Evolutionary conservation across 805 yeast genomes (phyloP).

Genomic region (Yamadazyma olivae): DNA sequence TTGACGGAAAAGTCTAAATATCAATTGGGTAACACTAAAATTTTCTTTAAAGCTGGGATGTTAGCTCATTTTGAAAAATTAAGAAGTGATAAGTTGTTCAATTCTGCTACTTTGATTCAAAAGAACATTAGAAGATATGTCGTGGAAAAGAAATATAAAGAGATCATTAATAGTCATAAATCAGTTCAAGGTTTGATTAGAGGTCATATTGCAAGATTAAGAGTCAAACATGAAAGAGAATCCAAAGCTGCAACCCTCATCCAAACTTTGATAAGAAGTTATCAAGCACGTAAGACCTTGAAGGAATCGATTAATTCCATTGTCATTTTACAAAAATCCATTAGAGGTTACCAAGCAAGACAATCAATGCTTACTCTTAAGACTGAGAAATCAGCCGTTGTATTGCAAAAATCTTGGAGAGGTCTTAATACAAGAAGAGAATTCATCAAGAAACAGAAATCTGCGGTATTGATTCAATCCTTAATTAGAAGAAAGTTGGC

Average conservation of each 20-base stretch:
- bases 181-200: conserved; percentile 59
- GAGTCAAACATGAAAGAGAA: conserved; percentile 54
- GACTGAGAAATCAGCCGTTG: conserved; percentile 60
- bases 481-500: conserved; percentile 77
- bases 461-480: conserved; percentile 73
- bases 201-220: conserved; percentile 58
- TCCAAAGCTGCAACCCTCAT: conserved; percentile 61
- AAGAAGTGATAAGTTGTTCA: conserved; percentile 73
- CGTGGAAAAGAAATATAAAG: conserved; percentile 60
- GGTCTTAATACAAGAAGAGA: conserved; percentile 59
- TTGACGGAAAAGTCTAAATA: conserved; percentile 68
- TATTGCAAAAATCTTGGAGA: conserved; percentile 73
- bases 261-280: conserved; percentile 66
- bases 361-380: conserved; percentile 46
- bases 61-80: conserved; percentile 85
- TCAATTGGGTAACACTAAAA: conserved; percentile 90
- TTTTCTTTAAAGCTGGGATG: conserved; percentile 96
- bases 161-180: conserved; percentile 51
- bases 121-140: conserved; percentile 68
- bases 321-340: conserved; percentile 42
- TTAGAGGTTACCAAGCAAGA: conserved; percentile 56
- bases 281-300: conserved; percentile 41
- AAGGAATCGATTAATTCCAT: conserved; percentile 34
- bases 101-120: conserved; percentile 81
- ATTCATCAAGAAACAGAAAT: conserved; percentile 44